phyloP scores from a whole-genome alignment of 306 rosid species.

The Quercus variabilis region DNA sequence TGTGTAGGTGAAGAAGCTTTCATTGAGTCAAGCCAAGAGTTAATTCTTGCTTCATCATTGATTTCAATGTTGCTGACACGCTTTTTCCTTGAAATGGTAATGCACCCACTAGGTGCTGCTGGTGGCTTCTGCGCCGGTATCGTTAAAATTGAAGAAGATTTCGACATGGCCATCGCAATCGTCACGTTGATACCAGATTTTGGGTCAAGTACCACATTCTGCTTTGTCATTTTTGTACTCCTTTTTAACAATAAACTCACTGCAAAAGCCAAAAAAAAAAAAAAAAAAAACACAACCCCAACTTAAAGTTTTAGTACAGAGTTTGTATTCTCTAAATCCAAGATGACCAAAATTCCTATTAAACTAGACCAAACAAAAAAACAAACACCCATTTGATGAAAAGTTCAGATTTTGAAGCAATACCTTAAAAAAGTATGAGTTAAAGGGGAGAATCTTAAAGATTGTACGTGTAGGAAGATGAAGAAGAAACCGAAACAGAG shows the following conservation, averaged over 20 bases:
- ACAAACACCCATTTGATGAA: no score
- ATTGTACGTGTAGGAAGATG: background rate
- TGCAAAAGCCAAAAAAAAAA: conserved; percentile 7
- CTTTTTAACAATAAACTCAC: conserved; percentile 4
- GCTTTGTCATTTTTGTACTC: conserved; percentile 60
- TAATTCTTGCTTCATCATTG: conserved; percentile 67
- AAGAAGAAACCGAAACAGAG: conserved; percentile 24
- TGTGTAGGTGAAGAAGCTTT: conserved; percentile 88
- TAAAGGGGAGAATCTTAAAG: background rate
- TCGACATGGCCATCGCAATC: conserved; percentile 23
- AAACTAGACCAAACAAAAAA: background rate
- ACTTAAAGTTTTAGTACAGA: background rate
- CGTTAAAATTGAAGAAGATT: conserved; percentile 36
- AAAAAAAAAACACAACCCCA: background rate
- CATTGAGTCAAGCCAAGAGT: conserved; percentile 84
- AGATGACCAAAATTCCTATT: background rate
- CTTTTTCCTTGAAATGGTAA: conserved; percentile 56
- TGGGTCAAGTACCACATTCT: conserved; percentile 54
- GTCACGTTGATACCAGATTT: conserved; percentile 42
- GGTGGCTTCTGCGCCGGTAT: conserved; percentile 57
- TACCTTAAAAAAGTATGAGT: conserved; percentile 2
- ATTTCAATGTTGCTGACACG: conserved; percentile 61
- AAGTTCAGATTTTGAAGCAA: background rate
- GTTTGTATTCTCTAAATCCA: background rate
- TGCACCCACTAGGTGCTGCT: conserved; percentile 43